Evolutionary conservation across 805 yeast genomes (phyloP).

Genomic region (Hanseniaspora meyeri): DNA sequence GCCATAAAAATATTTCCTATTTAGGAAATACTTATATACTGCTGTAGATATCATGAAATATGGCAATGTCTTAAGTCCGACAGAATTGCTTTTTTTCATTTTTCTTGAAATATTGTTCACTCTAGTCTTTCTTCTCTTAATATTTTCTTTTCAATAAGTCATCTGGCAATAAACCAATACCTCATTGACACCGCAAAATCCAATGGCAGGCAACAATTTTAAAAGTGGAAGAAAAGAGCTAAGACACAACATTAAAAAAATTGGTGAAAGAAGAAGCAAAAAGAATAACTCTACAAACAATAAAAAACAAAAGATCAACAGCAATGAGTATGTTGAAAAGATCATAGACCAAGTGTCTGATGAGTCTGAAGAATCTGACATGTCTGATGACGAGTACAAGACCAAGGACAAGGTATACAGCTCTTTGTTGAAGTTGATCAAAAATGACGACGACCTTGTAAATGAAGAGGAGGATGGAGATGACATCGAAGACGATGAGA

Average conservation of each 20-base stretch:
- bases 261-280: conserved; percentile 25
- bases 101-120: neutral
- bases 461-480: conserved; percentile 20
- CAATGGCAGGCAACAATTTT: conserved; percentile 15
- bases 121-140: neutral
- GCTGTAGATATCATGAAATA: too few species aligned
- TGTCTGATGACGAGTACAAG: conserved; percentile 20
- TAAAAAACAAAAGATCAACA: neutral
- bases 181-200: neutral
- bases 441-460: conserved; percentile 19
- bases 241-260: conserved; percentile 42
- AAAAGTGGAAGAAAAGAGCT: conserved; percentile 49
- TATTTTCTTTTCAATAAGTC: too few species aligned
- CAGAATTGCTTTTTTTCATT: conserved; percentile 8
- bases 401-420: conserved; percentile 42
- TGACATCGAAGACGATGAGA: conserved; percentile 5
- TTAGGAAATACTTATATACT: neutral
- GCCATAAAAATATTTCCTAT: neutral
- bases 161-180: neutral
- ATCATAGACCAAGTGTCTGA: conserved; percentile 15
- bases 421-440: conserved; percentile 53
- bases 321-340: neutral
- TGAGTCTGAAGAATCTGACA: conserved; percentile 17
- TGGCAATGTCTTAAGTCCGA: neutral
- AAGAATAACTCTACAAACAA: conserved; percentile 17